Evolutionary conservation across 2,329 filamentous ascomycete genomes (phyloP), one percentile per base, ranked within the genome.

Genomic region (Calonectria leucothoes): DNA sequence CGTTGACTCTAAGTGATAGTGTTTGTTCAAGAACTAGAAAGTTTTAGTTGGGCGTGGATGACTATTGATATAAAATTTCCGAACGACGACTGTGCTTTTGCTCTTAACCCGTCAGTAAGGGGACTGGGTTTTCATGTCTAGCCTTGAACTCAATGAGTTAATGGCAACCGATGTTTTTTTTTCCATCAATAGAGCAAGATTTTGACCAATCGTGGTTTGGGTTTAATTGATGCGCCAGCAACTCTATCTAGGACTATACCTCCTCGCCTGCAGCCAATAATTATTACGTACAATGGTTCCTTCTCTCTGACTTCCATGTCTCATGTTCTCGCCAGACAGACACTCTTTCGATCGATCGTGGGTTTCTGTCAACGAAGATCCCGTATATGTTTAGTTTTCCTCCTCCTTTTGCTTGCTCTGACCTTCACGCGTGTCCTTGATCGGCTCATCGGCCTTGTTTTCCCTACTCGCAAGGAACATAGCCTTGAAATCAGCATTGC

Each of bases 401-500:
- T 42, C 66, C 31, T 69, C 65, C 29, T 45, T 11, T 45, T 23
- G n/a, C 42, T 45, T 45, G n/a, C 7, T n/a, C 42, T 45, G 42
- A 11, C 12, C n/a, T 15, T 57, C 29, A 20, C 12, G 45, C 48
- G 64, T 57, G 23, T 45, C 42, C 25, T 23, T 57, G 17, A 61
- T 59, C 31, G 75, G 73, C 20, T 75, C 67, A 29, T 76, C 71
- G 29, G 66, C 65, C 31, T 72, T 68, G 11, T 65, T 69, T 52
- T 79, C 71, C 31, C 71, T 74, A 25, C 79, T 76, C 17, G 78
- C 77, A 10, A 89, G 77, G 67, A 89, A 86, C 80, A 89, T 83
- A n/a, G 89, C 88, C 81, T 89, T 91, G 77, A 91, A 91, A 78
- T 91, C 89, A 2, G 88, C 88, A 81, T 91, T 91, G 78, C 86